Evolutionary conservation across 139 green algal genomes (phyloP).

Genomic region (Diplosphaera chodatii): DNA sequence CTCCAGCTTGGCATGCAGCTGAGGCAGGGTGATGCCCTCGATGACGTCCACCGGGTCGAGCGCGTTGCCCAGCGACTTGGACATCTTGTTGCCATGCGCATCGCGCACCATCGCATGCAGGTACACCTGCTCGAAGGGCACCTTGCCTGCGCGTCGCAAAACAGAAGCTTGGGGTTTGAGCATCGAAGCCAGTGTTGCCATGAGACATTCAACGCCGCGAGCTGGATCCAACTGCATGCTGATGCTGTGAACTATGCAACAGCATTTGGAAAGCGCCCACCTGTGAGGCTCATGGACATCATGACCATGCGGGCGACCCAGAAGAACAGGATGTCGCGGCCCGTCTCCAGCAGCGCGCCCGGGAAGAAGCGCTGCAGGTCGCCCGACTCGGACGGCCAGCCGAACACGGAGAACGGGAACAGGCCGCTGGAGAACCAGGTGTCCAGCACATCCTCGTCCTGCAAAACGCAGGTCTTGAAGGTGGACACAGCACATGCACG

Average conservation of each 20-base stretch:
- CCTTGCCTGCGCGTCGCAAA: conserved; percentile 21
- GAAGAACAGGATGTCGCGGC: conserved; percentile 99
- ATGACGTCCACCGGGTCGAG: conserved; percentile 93
- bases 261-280: conserved; percentile 9
- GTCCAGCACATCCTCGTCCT: conserved; percentile 72
- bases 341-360: conserved; percentile 80
- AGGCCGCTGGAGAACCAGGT: conserved; percentile 92
- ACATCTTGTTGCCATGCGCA: conserved; percentile 88
- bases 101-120: conserved; percentile 90
- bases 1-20: conserved; percentile 12
- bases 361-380: conserved; percentile 84
- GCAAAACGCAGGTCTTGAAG: no score
- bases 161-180: no score
- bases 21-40: conserved; percentile 51
- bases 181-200: no score
- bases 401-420: conserved; percentile 90
- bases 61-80: conserved; percentile 92
- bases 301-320: conserved; percentile 99
- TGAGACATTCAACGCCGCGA: no score
- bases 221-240: no score
- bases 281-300: conserved; percentile 94
- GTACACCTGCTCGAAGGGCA: conserved; percentile 90
- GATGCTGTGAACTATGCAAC: no score
- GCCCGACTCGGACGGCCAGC: conserved; percentile 65
- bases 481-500: no score